These are phyloP conservation scores for Phalaenopsis equestris DNA, from an alignment of 106 monocot species.

Conservation along the genomic window DNA sequence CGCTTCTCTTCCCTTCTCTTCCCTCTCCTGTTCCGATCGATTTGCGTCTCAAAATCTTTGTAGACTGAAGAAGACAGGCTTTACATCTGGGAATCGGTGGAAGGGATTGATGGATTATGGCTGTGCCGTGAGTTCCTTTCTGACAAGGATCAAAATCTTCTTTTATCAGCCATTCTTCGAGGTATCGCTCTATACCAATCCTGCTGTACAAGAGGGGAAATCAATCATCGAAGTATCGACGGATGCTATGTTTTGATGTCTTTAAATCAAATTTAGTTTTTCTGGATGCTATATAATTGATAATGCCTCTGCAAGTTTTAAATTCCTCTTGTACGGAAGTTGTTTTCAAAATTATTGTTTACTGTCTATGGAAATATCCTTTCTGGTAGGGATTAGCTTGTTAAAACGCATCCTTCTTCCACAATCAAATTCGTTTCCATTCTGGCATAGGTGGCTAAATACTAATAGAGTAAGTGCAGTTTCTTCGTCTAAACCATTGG, in stretches of 20 bases:
- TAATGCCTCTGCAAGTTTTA: neutral
- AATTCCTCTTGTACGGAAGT: neutral
- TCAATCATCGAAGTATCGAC: neutral
- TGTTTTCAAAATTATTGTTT: too few relatives aligned
- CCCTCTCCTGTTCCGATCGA: neutral
- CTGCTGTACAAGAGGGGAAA: neutral
- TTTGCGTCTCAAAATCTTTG: neutral
- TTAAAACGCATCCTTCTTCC: neutral
- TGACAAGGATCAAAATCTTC: neutral
- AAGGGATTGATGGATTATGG: constrained; percentile 11
- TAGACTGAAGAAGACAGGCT: neutral
- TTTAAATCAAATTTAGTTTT: neutral
- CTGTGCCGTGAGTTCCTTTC: constrained; percentile 13
- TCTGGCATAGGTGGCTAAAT: too few relatives aligned
- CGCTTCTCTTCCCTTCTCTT: neutral
- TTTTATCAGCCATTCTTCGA: constrained; percentile 8
- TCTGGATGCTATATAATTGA: neutral
- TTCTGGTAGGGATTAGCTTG: neutral
- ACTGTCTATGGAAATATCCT: neutral
- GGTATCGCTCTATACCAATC: neutral
- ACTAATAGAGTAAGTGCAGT: too few relatives aligned
- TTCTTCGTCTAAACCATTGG: too few relatives aligned
- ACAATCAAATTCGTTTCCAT: too few relatives aligned
- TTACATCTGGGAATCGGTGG: constrained; percentile 13
- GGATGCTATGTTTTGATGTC: neutral